Evolutionary conservation across 306 rosid genomes (phyloP).

Genomic region (Dalbergia cochinchinensis): DNA sequence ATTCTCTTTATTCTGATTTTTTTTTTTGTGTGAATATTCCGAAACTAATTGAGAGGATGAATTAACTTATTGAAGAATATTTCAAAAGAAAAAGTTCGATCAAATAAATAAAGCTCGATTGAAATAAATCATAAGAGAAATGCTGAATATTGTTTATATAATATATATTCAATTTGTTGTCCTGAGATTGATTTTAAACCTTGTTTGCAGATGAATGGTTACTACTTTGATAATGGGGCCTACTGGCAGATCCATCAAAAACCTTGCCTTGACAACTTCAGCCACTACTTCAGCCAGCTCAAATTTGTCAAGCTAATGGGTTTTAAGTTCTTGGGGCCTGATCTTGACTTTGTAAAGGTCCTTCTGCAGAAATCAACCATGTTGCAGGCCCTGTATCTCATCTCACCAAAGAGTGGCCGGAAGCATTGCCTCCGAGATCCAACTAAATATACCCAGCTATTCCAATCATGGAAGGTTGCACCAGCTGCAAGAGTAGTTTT

Average conservation of each 20-base stretch:
- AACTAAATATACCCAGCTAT: background rate
- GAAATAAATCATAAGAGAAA: too few species aligned
- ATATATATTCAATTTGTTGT: background rate
- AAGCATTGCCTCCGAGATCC: background rate
- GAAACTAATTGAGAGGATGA: too few species aligned
- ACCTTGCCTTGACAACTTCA: background rate
- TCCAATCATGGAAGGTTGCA: slow-evolving; percentile 42
- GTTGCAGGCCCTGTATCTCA: slow-evolving; percentile 44
- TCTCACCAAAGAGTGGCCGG: slow-evolving; percentile 30
- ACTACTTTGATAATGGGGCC: slow-evolving; percentile 18
- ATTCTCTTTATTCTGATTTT: too few species aligned
- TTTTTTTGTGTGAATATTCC: too few species aligned
- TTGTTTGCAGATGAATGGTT: slow-evolving; percentile 46
- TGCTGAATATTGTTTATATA: background rate
- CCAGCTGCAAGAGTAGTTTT: background rate
- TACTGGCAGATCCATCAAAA: slow-evolving; percentile 53
- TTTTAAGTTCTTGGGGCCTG: slow-evolving; percentile 39
- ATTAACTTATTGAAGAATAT: too few species aligned
- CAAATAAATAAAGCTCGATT: too few species aligned
- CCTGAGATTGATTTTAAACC: background rate
- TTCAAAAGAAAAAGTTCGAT: too few species aligned
- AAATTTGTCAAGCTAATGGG: slow-evolving; percentile 49
- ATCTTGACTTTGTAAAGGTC: slow-evolving; percentile 36
- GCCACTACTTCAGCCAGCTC: slow-evolving; percentile 3
- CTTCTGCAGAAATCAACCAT: slow-evolving; percentile 35